Percentiles rank a stretch among this genome's conserved stretches.
Evolutionary conservation across 805 yeast species (phyloP).

Genomic region (Saccharomyces kudriavzevii): DNA sequence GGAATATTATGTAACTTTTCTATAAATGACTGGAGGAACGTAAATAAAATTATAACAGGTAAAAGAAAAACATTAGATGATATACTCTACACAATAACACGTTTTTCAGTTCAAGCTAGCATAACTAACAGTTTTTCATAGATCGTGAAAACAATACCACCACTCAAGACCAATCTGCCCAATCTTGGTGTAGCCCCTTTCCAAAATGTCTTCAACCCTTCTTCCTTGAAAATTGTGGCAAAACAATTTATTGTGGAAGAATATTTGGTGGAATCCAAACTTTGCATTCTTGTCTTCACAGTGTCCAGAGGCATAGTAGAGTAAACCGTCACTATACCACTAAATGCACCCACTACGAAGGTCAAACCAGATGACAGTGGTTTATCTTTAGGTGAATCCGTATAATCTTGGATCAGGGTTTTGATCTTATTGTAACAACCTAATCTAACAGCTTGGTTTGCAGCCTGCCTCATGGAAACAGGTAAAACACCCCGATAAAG

Average conservation of each 20-base stretch:
- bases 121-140: slow-evolving; percentile 76
- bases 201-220: slow-evolving; percentile 90
- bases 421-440: slow-evolving; percentile 90
- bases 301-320: slow-evolving; percentile 94
- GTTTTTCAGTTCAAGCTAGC: slow-evolving; percentile 13
- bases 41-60: background rate
- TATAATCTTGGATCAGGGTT: slow-evolving; percentile 61
- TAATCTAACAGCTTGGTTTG: slow-evolving; percentile 88
- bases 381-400: slow-evolving; percentile 55
- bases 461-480: slow-evolving; percentile 90
- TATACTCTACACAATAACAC: background rate
- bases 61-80: background rate
- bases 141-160: slow-evolving; percentile 95
- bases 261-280: slow-evolving; percentile 71
- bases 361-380: slow-evolving; percentile 76
- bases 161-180: slow-evolving; percentile 85
- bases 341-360: slow-evolving; percentile 81
- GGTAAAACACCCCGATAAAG: slow-evolving; percentile 86
- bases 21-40: background rate
- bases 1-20: background rate
- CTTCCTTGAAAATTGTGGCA: slow-evolving; percentile 67
- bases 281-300: slow-evolving; percentile 95
- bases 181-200: slow-evolving; percentile 96
- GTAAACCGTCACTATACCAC: slow-evolving; percentile 84
- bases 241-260: slow-evolving; percentile 77